Conservation (phyloP, 805 yeast species). For the Candida montana region DNA sequence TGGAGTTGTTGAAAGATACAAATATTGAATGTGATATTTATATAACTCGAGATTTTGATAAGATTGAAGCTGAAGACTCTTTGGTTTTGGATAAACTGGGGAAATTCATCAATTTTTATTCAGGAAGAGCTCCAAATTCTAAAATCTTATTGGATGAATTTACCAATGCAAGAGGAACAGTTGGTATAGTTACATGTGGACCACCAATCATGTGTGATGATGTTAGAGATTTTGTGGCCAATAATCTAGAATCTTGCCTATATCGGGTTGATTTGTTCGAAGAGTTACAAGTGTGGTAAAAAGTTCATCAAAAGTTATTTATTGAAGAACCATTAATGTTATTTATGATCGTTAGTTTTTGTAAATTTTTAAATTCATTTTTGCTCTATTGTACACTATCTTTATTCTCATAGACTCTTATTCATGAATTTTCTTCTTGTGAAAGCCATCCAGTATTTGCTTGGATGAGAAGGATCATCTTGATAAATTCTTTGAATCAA, state of each 20-base stretch:
- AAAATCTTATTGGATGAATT: slow-evolving; percentile 36
- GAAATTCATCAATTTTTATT: slow-evolving; percentile 29
- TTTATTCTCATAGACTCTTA: slow-evolving; percentile 66
- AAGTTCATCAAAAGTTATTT: too few species aligned
- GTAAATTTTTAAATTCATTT: background rate
- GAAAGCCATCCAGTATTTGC: slow-evolving; percentile 94
- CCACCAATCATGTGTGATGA: slow-evolving; percentile 59
- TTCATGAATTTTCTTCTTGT: slow-evolving; percentile 95
- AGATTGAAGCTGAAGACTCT: background rate
- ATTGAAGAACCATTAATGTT: background rate
- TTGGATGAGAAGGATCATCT: slow-evolving; percentile 57
- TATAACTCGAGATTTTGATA: slow-evolving; percentile 31
- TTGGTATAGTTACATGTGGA: slow-evolving; percentile 59
- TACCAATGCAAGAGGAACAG: slow-evolving; percentile 35
- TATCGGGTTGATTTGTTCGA: slow-evolving; percentile 67
- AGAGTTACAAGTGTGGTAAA: slow-evolving; percentile 68
- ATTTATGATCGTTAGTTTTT: background rate
- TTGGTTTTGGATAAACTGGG: slow-evolving; percentile 8
- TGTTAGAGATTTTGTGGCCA: slow-evolving; percentile 41
- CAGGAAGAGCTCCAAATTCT: slow-evolving; percentile 43
- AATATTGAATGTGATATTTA: slow-evolving; percentile 31
- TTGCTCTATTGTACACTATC: too few species aligned
- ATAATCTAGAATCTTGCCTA: slow-evolving; percentile 35
- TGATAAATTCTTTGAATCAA: slow-evolving; percentile 68
- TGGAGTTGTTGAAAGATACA: slow-evolving; percentile 31